Conservation (phyloP, 257 asterid genomes). For the Fraxinus americana region DNA sequence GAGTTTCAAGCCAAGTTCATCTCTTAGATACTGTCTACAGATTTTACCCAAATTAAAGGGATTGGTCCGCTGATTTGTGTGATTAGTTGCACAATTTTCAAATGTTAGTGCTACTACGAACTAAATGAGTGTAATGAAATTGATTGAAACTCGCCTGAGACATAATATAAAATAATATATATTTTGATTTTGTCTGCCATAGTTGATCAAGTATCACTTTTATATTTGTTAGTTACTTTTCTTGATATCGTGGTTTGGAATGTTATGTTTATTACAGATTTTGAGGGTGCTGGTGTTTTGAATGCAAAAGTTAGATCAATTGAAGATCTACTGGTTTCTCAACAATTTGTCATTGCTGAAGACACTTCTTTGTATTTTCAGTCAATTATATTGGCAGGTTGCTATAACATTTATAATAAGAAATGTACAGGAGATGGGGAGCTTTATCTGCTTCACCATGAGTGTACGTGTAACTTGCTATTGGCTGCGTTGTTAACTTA, state of each 20-base stretch:
- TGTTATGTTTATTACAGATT: no score
- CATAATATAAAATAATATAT: neutral
- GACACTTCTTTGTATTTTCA: neutral
- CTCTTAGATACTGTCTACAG: neutral
- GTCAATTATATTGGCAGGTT: neutral
- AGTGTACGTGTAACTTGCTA: no score
- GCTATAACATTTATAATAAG: no score
- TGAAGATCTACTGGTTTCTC: neutral
- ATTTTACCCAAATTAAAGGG: conserved; percentile 9
- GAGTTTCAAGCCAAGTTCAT: neutral
- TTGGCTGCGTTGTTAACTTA: no score
- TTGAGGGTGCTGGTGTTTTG: neutral
- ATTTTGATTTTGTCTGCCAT: neutral
- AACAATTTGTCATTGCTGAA: neutral
- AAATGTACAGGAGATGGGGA: no score
- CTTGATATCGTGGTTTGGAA: neutral
- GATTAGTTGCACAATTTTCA: neutral
- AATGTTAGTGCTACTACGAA: neutral
- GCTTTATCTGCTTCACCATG: no score
- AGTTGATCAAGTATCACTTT: neutral
- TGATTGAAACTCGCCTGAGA: neutral
- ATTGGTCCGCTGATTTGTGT: conserved; percentile 1
- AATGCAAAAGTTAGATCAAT: neutral
- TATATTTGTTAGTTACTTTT: no score
- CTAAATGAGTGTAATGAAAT: neutral